Percentiles rank a stretch among this genome's conserved stretches.
Conservation (phyloP, 2,329 filamentous ascomycete species). For the Malbranchea cinnamomea region DNA sequence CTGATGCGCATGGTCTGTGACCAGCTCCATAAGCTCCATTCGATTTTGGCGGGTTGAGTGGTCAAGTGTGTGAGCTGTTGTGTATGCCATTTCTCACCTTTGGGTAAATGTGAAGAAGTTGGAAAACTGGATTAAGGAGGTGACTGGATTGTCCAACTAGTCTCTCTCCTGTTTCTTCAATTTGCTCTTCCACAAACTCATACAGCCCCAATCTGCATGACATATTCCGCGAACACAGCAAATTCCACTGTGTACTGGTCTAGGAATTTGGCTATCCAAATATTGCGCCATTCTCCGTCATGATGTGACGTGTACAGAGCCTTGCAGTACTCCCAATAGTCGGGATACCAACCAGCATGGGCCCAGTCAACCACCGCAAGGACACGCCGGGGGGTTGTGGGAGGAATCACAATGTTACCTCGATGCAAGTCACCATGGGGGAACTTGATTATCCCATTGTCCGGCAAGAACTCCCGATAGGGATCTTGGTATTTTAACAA, state of each 20-base stretch:
- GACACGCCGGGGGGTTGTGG: constrained; percentile 10
- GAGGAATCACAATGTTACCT: constrained; percentile 19
- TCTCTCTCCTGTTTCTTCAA: too few relatives aligned
- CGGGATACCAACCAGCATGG: constrained; percentile 20
- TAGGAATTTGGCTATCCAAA: constrained; percentile 12
- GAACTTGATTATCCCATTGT: constrained; percentile 17
- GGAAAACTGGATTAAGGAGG: too few relatives aligned
- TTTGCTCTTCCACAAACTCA: too few relatives aligned
- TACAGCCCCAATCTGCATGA: constrained; percentile 7
- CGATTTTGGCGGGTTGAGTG: too few relatives aligned
- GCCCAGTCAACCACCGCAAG: constrained; percentile 19
- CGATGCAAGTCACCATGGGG: constrained; percentile 21
- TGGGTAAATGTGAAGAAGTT: too few relatives aligned
- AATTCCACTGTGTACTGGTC: constrained; percentile 3
- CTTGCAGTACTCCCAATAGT: constrained; percentile 23
- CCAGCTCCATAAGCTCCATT: too few relatives aligned
- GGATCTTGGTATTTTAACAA: constrained; percentile 9
- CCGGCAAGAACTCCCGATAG: constrained; percentile 14
- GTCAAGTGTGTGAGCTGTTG: too few relatives aligned
- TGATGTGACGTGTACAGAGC: constrained; percentile 14
- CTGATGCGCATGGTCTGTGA: too few relatives aligned
- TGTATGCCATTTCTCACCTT: too few relatives aligned
- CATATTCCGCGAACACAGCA: constrained; percentile 6
- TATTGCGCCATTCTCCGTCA: constrained; percentile 10
- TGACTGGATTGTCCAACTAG: too few relatives aligned